phyloP scores from a whole-genome alignment of 257 asterid species.

The Solanum arcanum region DNA sequence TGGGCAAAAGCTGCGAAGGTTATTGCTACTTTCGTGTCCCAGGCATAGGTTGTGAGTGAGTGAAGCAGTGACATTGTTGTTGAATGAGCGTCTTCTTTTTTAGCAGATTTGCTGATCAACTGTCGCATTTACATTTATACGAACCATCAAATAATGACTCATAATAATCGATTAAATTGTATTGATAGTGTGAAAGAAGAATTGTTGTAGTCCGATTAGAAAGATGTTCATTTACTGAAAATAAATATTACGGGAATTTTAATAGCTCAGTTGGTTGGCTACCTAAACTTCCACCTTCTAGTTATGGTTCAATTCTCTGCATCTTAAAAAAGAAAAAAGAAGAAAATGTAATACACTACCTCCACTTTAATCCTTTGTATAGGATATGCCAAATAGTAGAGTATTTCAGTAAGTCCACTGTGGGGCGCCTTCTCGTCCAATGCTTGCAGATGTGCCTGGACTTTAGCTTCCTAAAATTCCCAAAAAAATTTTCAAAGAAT shows the following conservation, averaged over 20 bases:
- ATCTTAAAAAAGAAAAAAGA: not conserved
- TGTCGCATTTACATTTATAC: not conserved
- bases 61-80: constrained; percentile 17
- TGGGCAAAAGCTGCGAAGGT: constrained; percentile 25
- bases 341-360: constrained; percentile 16
- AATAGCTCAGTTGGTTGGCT: no score
- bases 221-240: no score
- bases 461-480: constrained; percentile 13
- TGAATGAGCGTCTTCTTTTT: constrained; percentile 19
- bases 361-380: constrained; percentile 54
- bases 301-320: no score
- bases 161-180: not conserved
- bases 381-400: constrained; percentile 48
- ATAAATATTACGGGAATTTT: no score
- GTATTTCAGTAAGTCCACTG: constrained; percentile 27
- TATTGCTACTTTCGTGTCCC: constrained; percentile 33
- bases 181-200: not conserved
- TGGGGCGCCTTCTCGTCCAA: constrained; percentile 21
- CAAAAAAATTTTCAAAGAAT: not conserved
- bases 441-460: constrained; percentile 11
- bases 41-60: constrained; percentile 18
- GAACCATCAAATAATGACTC: not conserved
- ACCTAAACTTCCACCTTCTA: no score
- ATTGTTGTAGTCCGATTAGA: no score
- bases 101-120: constrained; percentile 18